Base-by-base conservation (phyloP, 1,284 basidiomycete species). In the Pseudozyma hubeiensis region DNA sequence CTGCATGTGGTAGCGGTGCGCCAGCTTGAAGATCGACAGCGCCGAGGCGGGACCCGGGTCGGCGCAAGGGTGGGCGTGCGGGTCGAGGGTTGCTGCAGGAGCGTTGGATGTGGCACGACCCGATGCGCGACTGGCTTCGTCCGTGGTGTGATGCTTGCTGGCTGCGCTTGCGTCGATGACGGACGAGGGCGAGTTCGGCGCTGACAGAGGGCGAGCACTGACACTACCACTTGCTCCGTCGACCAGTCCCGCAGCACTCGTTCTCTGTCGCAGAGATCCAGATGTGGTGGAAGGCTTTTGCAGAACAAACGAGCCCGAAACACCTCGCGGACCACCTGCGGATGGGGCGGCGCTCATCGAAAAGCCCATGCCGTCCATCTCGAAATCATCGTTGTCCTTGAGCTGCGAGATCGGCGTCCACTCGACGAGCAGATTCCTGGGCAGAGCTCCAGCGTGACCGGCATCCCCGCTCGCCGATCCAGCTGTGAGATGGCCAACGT, bases 11-110 rank as follows among this genome's bases (percentile, higher is more conserved):
- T 93, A 94, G 40, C 92, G 87, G 85, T 93, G 92, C 10, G 92
- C 91, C 14, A 93, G 87, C 78, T 91, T 89, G 85, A 92, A 94
- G 76, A 93, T 88, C 0, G 91, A 89, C 35, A 94, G 85, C 1
- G 92, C 91, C 0, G 73, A 72, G 1, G 77, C 78, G 3, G 74
- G 73, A 5, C 70, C 66, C 2, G 76, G 76, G 7, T 90, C 90
- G 4, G 88, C 79, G 3, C 90, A 89, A 2, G 92, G 92, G 79
- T 93, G 92, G 1, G 87, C 83, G 84, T 94, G 91, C 4, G 91
- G 92, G 78, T 94, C 92, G 16, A 24, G 39, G 7, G 53, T 43
- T 13, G 50, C 33, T 16, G 51, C 41, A 13, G 63, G 58, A 9
- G 54, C 54, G 6, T 58, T 53, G 10, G 54, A 53, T 1, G 52